Base-by-base conservation (phyloP, 2,329 filamentous ascomycete species). In the Aspergillus transmontanensis region DNA sequence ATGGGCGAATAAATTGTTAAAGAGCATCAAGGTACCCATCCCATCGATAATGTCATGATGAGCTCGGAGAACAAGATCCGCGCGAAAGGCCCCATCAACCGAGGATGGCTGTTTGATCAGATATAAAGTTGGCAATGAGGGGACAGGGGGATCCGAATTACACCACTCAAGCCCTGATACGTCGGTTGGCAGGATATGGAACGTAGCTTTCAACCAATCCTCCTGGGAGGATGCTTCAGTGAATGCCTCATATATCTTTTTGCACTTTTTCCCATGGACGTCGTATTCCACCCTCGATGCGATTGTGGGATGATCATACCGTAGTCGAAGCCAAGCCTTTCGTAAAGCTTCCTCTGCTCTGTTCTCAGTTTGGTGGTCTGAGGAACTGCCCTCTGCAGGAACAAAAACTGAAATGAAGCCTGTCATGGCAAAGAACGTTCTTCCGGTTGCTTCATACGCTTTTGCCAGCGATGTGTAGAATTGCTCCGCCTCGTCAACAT, bases 371-470 rank as follows among this genome's bases (percentile, higher is more conserved):
- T 57, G 58, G 1, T 30, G 45, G 28, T 1, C 3, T 1, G 34
- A 39, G 16, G 9, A 30, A 12, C 12, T 1, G 23, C 51, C 28
- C 19, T 43, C 14, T 4, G 41, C 26, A 14, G 50, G 11, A 9
- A 63, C 36, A 4, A 62, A 60, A 4, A 69, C 61, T 1, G 78
- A 78, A 1, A 81, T 51, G 21, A 77, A 76, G 0, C 77, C 79
- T 0, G 81, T 81, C 5, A 83, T 80, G 2, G 76, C 76, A 57
- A 82, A 82, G 64, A 76, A 79, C 58, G 73, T 77, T 1, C 79
- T 77, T 0, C 78, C 78, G 34, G 71, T 80, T 1, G 71, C 78
- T 28, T 77, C 69, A 45, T 76, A 81, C 0, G 70, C 65, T 12
- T 73, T 75, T 0, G 72, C 72, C 11, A 82, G 64, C 0, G 75